Conservation (phyloP, 345 rosid genomes). For the Hypericum perforatum region DNA sequence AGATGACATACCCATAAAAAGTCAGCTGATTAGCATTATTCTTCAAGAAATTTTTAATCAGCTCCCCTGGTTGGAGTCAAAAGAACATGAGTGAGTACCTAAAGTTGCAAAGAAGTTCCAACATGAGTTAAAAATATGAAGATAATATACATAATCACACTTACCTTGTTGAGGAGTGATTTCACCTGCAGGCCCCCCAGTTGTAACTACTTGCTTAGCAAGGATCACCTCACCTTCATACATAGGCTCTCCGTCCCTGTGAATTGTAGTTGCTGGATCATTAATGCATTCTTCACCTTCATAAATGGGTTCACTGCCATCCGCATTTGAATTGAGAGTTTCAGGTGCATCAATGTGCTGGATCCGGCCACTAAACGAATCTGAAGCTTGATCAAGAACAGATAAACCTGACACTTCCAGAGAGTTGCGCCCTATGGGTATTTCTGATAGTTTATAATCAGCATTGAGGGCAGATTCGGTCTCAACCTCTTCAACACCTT, state of each 20-base stretch:
- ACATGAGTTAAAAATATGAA: not conserved
- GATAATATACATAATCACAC: constrained; percentile 1
- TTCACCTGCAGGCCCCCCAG: constrained; percentile 35
- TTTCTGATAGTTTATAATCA: constrained; percentile 29
- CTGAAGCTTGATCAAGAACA: constrained; percentile 33
- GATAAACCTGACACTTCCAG: constrained; percentile 17
- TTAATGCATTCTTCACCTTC: constrained; percentile 93
- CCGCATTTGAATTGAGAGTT: constrained; percentile 40
- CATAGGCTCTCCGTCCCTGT: constrained; percentile 70
- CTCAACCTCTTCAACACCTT: constrained; percentile 16
- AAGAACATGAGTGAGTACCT: constrained; percentile 6
- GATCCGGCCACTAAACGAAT: constrained; percentile 38
- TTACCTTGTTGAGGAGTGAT: constrained; percentile 72
- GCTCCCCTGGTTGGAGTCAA: constrained; percentile 50
- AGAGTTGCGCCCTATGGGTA: constrained; percentile 17
- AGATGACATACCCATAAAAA: constrained; percentile 57
- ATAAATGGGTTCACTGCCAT: constrained; percentile 83
- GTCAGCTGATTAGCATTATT: constrained; percentile 87
- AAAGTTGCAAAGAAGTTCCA: constrained; percentile 1
- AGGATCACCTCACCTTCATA: constrained; percentile 96
- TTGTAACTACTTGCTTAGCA: constrained; percentile 65
- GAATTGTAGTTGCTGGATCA: constrained; percentile 43
- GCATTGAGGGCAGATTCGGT: constrained; percentile 14
- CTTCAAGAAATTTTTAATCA: constrained; percentile 66
- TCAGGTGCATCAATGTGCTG: constrained; percentile 40